Conservation (phyloP, 305 asterid species). For the Petunia hybrid region DNA sequence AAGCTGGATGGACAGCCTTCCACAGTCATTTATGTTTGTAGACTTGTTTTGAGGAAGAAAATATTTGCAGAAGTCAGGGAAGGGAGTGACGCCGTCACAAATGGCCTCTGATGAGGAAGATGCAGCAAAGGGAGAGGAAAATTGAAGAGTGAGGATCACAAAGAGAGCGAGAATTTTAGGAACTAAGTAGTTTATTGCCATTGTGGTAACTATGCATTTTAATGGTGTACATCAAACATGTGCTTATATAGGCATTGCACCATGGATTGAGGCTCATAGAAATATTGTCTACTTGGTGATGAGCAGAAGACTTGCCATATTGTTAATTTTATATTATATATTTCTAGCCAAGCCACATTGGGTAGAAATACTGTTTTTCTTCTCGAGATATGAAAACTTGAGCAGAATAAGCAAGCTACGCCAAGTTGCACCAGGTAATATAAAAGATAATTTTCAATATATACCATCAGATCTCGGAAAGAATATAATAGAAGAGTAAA, state of each 20-base stretch:
- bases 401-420: neutral
- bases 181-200: neutral
- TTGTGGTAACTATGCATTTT: neutral
- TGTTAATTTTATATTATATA: too few relatives aligned
- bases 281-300: neutral
- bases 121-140: neutral
- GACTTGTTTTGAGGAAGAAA: conserved; percentile 57
- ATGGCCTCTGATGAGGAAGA: conserved; percentile 1
- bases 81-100: conserved; percentile 57
- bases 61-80: conserved; percentile 63
- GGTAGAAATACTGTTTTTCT: neutral
- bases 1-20: conserved; percentile 58
- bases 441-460: too few relatives aligned
- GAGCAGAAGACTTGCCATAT: neutral
- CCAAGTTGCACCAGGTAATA: neutral
- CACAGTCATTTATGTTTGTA: conserved; percentile 60
- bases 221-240: neutral
- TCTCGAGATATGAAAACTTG: neutral
- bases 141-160: neutral
- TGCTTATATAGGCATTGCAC: neutral
- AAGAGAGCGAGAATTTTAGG: neutral
- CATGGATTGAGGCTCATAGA: neutral
- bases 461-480: too few relatives aligned
- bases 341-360: neutral
- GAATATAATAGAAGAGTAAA: neutral